Conservation (phyloP, 257 asterid genomes). For the Gentiana macrophylla region DNA sequence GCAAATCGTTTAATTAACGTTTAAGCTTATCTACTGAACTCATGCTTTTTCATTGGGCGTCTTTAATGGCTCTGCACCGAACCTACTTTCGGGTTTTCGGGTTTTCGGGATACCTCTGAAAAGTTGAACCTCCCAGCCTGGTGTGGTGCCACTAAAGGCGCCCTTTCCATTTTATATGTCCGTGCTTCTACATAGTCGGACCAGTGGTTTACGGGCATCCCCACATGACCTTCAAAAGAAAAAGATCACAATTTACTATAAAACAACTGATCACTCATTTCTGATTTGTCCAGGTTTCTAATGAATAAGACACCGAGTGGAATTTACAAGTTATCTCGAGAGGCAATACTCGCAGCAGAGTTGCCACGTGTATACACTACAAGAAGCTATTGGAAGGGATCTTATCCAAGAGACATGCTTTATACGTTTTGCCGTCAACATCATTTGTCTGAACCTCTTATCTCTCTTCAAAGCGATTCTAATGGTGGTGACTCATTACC, state of each 20-base stretch:
- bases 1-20: slow-evolving; percentile 8
- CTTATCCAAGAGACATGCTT: slow-evolving; percentile 69
- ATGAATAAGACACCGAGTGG: slow-evolving; percentile 71
- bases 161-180: no score
- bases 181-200: no score
- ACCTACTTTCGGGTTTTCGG: background rate
- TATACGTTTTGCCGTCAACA: slow-evolving; percentile 72
- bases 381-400: slow-evolving; percentile 75
- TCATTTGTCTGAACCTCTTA: slow-evolving; percentile 66
- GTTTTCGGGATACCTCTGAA: no score
- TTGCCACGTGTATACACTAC: slow-evolving; percentile 62
- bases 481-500: slow-evolving; percentile 21
- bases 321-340: slow-evolving; percentile 68
- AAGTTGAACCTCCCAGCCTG: no score
- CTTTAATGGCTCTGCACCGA: slow-evolving; percentile 6
- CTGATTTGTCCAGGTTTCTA: slow-evolving; percentile 39
- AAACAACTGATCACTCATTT: slow-evolving; percentile 1
- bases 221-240: no score
- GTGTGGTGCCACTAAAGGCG: no score
- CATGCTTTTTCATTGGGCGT: background rate
- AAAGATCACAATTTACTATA: background rate
- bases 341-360: slow-evolving; percentile 67
- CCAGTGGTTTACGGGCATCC: no score
- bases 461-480: slow-evolving; percentile 28
- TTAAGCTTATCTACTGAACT: background rate